phyloP scores from a whole-genome alignment of 768 basidiomycete species.

The Bullera alba region DNA sequence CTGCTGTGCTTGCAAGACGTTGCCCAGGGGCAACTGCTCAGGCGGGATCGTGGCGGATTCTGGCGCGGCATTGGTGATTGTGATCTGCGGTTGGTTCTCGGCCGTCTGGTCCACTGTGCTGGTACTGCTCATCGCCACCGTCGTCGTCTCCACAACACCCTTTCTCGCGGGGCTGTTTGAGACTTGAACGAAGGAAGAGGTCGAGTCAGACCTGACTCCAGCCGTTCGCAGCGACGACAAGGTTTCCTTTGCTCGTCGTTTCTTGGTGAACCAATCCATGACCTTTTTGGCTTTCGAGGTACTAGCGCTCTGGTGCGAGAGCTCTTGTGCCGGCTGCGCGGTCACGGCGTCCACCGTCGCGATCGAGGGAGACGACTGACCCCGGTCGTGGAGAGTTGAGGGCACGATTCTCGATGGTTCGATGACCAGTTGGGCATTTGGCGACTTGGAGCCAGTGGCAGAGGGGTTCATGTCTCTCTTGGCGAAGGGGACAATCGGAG shows the following conservation, averaged over 20 bases:
- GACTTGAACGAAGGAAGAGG: constrained; percentile 29
- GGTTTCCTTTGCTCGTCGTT: constrained; percentile 44
- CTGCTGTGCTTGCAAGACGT: too few relatives aligned
- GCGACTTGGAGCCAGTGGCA: constrained; percentile 23
- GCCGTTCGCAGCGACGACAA: constrained; percentile 14
- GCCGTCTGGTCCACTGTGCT: constrained; percentile 22
- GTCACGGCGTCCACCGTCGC: constrained; percentile 35
- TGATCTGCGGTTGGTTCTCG: constrained; percentile 13
- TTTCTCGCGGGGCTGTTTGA: constrained; percentile 4
- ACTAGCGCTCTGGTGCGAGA: constrained; percentile 29
- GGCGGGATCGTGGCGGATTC: constrained; percentile 13
- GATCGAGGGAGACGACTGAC: constrained; percentile 52
- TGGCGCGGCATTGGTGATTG: constrained; percentile 8
- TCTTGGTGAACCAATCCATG: constrained; percentile 89
- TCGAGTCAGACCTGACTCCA: constrained; percentile 20
- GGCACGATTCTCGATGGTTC: constrained; percentile 28
- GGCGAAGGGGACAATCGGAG: constrained; percentile 28
- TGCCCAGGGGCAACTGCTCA: too few relatives aligned
- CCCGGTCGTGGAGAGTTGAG: constrained; percentile 51
- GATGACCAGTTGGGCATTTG: constrained; percentile 21
- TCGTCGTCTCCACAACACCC: constrained; percentile 5
- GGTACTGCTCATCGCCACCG: constrained; percentile 21
- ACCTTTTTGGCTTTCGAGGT: constrained; percentile 67
- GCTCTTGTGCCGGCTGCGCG: constrained; percentile 10
- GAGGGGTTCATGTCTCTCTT: constrained; percentile 22